These are phyloP conservation scores for Letharia lupina DNA, from an alignment of 495 filamentous ascomycete genomes.

Conservation along the genomic window DNA sequence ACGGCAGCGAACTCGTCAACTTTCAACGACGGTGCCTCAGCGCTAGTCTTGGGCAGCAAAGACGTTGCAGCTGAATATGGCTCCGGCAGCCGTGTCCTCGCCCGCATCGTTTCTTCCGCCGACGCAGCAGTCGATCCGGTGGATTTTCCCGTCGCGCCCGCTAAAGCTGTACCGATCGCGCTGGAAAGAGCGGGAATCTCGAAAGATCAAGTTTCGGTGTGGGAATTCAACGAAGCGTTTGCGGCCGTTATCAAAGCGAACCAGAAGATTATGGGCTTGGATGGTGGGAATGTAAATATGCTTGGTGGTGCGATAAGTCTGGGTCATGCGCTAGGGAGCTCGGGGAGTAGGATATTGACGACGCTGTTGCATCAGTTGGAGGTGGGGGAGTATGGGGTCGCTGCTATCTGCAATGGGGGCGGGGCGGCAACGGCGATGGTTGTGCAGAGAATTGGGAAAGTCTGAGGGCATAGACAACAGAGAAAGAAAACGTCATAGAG, in stretches of 20 bases:
- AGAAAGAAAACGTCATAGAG: too few species aligned
- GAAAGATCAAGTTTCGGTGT: slow-evolving; percentile 79
- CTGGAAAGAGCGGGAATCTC: slow-evolving; percentile 79
- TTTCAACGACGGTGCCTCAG: slow-evolving; percentile 89
- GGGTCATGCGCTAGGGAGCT: slow-evolving; percentile 92
- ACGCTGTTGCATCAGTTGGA: slow-evolving; percentile 85
- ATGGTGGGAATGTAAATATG: slow-evolving; percentile 79
- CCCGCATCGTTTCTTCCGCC: slow-evolving; percentile 73
- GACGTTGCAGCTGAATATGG: slow-evolving; percentile 71
- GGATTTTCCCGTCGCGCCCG: slow-evolving; percentile 90
- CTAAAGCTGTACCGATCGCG: slow-evolving; percentile 87
- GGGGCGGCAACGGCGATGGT: slow-evolving; percentile 88
- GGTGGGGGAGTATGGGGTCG: slow-evolving; percentile 86
- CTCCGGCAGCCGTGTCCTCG: slow-evolving; percentile 62
- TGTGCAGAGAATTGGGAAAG: slow-evolving; percentile 73
- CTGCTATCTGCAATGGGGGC: slow-evolving; percentile 94
- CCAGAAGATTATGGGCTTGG: slow-evolving; percentile 52
- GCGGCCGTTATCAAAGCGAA: slow-evolving; percentile 94
- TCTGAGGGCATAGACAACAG: slow-evolving; percentile 28
- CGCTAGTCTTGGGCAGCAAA: slow-evolving; percentile 74
- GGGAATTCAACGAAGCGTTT: slow-evolving; percentile 99
- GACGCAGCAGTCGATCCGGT: slow-evolving; percentile 91
- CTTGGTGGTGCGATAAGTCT: slow-evolving; percentile 86
- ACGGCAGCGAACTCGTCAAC: slow-evolving; percentile 90
- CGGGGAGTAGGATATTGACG: slow-evolving; percentile 83